Evolutionary conservation across 2,329 filamentous ascomycete species (phyloP), one percentile per base, ranked within the genome.

Genomic region (Fusarium secorum): DNA sequence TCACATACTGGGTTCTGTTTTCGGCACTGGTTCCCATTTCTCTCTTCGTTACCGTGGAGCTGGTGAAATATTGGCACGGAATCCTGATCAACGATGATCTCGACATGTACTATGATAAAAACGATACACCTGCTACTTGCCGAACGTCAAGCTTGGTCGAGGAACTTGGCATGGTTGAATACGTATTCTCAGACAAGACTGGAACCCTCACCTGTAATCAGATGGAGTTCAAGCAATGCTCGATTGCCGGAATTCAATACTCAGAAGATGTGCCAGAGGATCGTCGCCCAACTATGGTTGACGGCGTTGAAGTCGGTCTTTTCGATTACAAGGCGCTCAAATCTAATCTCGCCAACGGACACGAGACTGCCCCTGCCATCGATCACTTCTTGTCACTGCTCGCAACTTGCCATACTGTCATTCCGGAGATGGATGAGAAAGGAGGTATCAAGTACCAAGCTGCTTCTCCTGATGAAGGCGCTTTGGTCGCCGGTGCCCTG

Each of bases 11-110:
- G 95, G 95, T 99, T 35, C 83, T 99, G 38, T 99, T 98, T 82
- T 98, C 95, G 5, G 95, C 97, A 57, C 84, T 99, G 75, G 96
- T 99, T 49, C 96, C 96, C 36, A 98, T 99, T 76, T 98, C 95
- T 33, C 90, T 99, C 7, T 99, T 99, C 80, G 96, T 99, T 70
- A 99, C 96, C 0, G 90, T 99, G 56, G 96, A 99, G 82, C 88
- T 99, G 73, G 95, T 99, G 83, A 99, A 99, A 81, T 98, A 98
- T 79, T 97, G 92, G 85, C 95, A 97, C 74, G 96, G 94, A n/a
- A 96, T 96, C 76, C 88, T 99, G 70, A 99, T 99, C 81, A 97
- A 97, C 78, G 95, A 95, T 61, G 97, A 99, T 79, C 87, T 99
- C 61, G 96, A 99, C 79, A 99, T 99, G 75, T 99, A 99, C 82